Evolutionary conservation across 495 filamentous ascomycete species (phyloP), one percentile per base, ranked within the genome.

Genomic region (Pyrenula massariospora): DNA sequence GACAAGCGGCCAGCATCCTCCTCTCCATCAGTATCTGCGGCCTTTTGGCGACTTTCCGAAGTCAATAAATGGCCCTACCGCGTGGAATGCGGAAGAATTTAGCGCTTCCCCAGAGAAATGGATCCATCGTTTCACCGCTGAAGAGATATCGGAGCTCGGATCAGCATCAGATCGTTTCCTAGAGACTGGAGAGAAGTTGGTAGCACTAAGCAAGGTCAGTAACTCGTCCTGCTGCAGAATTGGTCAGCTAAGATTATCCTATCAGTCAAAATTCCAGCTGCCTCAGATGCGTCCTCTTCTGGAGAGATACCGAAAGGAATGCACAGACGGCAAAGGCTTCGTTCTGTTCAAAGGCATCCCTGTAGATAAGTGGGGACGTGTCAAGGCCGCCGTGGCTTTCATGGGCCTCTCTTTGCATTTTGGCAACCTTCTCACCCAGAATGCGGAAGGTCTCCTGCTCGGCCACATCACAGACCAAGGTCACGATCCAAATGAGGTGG

Each of bases 391-490:
- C 23, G 82, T 87, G 22, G 89, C 88, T 22, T 94, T 93, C 70
- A 91, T 95, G 84, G 90, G 89, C 31, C 73, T 95, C 1, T 89
- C 89, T n/a, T 84, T 86, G 2, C 82, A 92, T 63, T 75, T 95
- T 2, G 90, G 90, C 42, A 90, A 94, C 70, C 88, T 91, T 56
- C 77, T 90, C 42, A 86, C 81, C 47, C 90, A 95, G 64, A 95
- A 95, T 70, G 81, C 82, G 5, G 80, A 80, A 49, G 90, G 90
- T 19, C 90, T 94, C 67, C 86, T 95, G 11, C 75, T 95, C 10
- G 90, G 90, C 1, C 90, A 95, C 67, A 89, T 95, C 66, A 90
- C 94, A 70, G 88, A 94, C 69, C 76, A 94, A 2, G 86, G 88
- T 36, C 90, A 92, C 57, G 87, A 95, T 68, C 71, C 85, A 24